phyloP scores from a whole-genome alignment of 768 basidiomycete species.

The Tricholoma sp. region DNA sequence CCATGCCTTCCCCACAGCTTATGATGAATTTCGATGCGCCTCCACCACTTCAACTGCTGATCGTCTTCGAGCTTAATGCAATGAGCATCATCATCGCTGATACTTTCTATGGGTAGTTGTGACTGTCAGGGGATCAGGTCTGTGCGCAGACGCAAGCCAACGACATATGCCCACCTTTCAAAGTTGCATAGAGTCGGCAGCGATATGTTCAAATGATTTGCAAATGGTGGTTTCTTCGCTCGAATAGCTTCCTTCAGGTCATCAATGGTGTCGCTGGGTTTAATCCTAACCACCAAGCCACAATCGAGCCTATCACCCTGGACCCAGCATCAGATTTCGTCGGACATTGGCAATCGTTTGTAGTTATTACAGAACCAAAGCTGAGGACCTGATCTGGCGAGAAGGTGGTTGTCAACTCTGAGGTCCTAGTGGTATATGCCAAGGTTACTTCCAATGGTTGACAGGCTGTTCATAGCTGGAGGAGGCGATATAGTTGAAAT shows the following conservation, averaged over 20 bases:
- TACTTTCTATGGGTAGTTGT: background rate
- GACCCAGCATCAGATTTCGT: background rate
- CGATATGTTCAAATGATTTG: too few species aligned
- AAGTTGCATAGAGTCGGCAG: background rate
- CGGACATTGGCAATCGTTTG: background rate
- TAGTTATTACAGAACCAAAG: too few species aligned
- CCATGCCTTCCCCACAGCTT: too few species aligned
- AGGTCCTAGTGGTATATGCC: too few species aligned
- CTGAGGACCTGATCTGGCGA: too few species aligned
- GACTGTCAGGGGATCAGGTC: background rate
- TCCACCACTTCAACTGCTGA: background rate
- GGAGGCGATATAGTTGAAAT: too few species aligned
- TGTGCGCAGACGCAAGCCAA: background rate
- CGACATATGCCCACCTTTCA: background rate
- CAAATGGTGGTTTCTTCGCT: too few species aligned
- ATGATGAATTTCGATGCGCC: too few species aligned
- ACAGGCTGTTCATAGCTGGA: too few species aligned
- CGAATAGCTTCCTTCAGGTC: background rate
- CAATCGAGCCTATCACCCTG: background rate
- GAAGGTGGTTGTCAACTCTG: too few species aligned
- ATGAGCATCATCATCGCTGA: background rate
- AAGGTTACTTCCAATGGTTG: too few species aligned
- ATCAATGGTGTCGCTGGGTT: too few species aligned
- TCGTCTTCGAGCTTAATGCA: background rate
- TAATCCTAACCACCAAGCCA: background rate